A percentile compares a stretch with the other conserved stretches of the same genome.
These are phyloP conservation scores for Pseudoscleropodium purum DNA, from an alignment of 225 moss, liverwort and hornwort species.

Conservation along the genomic window DNA sequence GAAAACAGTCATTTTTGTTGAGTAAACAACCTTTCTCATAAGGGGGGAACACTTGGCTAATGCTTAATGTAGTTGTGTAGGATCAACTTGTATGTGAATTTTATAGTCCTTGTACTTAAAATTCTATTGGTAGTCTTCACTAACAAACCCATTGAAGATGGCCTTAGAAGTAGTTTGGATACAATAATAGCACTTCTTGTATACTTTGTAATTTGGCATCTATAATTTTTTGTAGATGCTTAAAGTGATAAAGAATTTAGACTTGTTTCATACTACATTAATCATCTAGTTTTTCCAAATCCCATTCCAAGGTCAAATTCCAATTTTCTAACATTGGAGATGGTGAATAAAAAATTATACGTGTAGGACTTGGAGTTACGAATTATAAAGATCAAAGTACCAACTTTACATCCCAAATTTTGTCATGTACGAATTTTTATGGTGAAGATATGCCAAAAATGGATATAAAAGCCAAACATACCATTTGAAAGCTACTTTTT, in stretches of 20 bases:
- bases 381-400: too few species aligned
- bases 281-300: neutral
- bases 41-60: too few species aligned
- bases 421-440: neutral
- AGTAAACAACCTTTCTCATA: too few species aligned
- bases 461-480: neutral
- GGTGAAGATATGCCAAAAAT: neutral
- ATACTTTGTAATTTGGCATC: too few species aligned
- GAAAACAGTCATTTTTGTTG: fast-evolving
- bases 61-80: too few species aligned
- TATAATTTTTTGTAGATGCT: neutral
- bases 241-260: neutral
- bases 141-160: too few species aligned
- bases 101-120: fast-evolving
- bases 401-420: neutral
- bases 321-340: fast-evolving
- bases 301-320: neutral
- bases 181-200: too few species aligned
- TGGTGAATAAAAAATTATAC: neutral
- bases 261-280: neutral
- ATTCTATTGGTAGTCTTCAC: neutral
- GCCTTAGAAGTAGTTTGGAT: too few species aligned
- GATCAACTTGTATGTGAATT: too few species aligned
- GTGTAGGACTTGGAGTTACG: fast-evolving
- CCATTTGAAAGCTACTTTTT: neutral